A percentile compares a stretch with the other conserved stretches of the same genome.
Conservation (phyloP, 371 early-diverging fungal genomes). For the Catenaria anguillulae region DNA sequence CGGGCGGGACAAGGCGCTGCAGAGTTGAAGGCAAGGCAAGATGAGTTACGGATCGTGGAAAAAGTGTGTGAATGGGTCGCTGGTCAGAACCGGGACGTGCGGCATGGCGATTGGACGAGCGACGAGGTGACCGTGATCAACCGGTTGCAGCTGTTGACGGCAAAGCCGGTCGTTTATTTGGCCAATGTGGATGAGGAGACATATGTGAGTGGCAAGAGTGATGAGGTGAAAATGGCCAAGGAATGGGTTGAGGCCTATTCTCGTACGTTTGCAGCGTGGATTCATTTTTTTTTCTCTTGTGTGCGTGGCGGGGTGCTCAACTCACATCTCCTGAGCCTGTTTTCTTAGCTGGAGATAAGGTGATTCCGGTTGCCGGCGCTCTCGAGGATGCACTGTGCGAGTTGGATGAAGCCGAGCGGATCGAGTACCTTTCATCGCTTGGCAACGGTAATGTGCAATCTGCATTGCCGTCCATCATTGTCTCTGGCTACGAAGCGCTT, state of each 20-base stretch:
- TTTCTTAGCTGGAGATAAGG: constrained; percentile 54
- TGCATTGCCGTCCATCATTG: constrained; percentile 77
- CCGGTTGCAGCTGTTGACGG: constrained; percentile 77
- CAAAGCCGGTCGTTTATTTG: constrained; percentile 95
- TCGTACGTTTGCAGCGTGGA: constrained; percentile 23
- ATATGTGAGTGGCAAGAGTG: constrained; percentile 26
- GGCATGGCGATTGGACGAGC: constrained; percentile 78
- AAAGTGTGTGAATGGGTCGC: constrained; percentile 62
- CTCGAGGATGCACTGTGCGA: constrained; percentile 42
- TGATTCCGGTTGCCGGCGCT: constrained; percentile 81
- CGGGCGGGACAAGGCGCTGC: constrained; percentile 4
- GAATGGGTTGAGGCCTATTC: not conserved
- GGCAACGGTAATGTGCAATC: constrained; percentile 34
- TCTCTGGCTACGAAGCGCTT: constrained; percentile 78
- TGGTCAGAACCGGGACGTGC: constrained; percentile 62
- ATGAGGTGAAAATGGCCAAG: not conserved
- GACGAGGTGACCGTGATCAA: constrained; percentile 89
- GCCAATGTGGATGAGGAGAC: constrained; percentile 86
- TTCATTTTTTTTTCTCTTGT: no score
- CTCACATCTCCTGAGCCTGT: constrained; percentile 76
- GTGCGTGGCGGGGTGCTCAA: no score
- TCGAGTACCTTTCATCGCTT: constrained; percentile 17
- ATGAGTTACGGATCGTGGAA: constrained; percentile 58
- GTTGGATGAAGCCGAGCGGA: constrained; percentile 11
- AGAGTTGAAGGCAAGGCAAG: constrained; percentile 61